phyloP scores from a whole-genome alignment of 1,284 basidiomycete species.

The Trichosporon sp. region DNA sequence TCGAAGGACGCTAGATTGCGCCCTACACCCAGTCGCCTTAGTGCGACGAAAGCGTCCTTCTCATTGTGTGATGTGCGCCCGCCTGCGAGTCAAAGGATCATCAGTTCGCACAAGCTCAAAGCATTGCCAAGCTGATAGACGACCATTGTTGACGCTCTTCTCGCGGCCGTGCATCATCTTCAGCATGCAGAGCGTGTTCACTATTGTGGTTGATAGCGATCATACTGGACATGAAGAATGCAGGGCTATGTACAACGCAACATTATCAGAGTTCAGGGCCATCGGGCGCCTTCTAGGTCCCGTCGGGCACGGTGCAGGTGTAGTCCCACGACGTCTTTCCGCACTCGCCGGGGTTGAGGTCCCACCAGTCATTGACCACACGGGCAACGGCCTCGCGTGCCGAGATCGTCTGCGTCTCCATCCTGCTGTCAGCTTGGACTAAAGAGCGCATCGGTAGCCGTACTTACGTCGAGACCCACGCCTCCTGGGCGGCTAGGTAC shows the following conservation, averaged over 20 bases:
- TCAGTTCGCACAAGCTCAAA: no score
- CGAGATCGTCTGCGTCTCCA: slow-evolving; percentile 86
- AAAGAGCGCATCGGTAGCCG: not conserved
- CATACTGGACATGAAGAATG: not conserved
- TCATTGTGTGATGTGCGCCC: no score
- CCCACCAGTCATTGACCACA: slow-evolving; percentile 62
- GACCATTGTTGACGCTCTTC: no score
- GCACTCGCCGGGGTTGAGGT: slow-evolving; percentile 41
- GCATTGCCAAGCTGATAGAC: no score
- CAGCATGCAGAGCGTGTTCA: no score
- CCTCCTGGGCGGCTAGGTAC: slow-evolving; percentile 85
- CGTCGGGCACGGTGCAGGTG: slow-evolving; percentile 25
- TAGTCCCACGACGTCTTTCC: slow-evolving; percentile 42
- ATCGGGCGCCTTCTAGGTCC: not conserved
- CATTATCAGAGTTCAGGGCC: not conserved
- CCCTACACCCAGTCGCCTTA: no score
- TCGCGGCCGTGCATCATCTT: no score
- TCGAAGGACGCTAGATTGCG: no score
- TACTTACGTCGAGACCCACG: slow-evolving; percentile 53
- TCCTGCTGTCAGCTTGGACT: slow-evolving; percentile 47
- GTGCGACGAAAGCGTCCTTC: no score
- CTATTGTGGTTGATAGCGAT: no score
- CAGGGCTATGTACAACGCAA: not conserved
- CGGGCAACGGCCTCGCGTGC: slow-evolving; percentile 77
- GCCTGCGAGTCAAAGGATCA: no score